Percentiles rank a stretch among this genome's conserved stretches.
phyloP scores from a whole-genome alignment of 2,329 filamentous ascomycete genomes.

The Epichloe bromicola region DNA sequence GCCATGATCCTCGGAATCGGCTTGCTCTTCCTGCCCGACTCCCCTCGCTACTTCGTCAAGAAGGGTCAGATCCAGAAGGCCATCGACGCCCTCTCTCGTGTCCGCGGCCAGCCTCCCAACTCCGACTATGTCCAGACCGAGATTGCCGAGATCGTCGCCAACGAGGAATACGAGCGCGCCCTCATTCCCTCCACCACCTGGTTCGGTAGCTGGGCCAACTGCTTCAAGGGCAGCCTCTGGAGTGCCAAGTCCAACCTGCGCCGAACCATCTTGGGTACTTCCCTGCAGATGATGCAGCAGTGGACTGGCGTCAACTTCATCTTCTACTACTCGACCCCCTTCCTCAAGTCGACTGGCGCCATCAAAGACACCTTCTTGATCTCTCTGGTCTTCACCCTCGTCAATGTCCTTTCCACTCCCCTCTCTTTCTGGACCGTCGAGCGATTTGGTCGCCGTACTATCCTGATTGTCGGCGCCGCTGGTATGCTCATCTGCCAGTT shows the following conservation, averaged over 20 bases:
- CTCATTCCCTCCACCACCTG: constrained; percentile 53
- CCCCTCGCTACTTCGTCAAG: constrained; percentile 76
- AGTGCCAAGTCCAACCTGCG: constrained; percentile 55
- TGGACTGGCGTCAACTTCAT: constrained; percentile 88
- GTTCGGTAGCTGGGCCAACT: constrained; percentile 55
- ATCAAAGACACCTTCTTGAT: constrained; percentile 72
- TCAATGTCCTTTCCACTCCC: constrained; percentile 78
- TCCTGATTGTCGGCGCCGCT: constrained; percentile 65
- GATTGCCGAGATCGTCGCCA: constrained; percentile 79
- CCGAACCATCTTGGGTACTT: constrained; percentile 57
- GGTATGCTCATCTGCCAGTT: constrained; percentile 84
- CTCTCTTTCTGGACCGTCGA: constrained; percentile 82
- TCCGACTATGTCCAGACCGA: constrained; percentile 68
- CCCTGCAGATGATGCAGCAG: constrained; percentile 72
- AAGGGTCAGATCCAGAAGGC: constrained; percentile 56
- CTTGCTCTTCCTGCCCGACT: constrained; percentile 68
- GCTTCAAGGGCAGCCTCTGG: constrained; percentile 51
- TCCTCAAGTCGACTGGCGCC: constrained; percentile 67
- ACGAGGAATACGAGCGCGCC: constrained; percentile 71
- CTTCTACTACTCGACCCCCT: constrained; percentile 76
- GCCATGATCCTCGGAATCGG: constrained; percentile 61
- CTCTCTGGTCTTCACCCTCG: constrained; percentile 71
- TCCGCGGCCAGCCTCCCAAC: constrained; percentile 61
- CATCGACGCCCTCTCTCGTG: constrained; percentile 44
- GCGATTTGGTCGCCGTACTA: constrained; percentile 63